Base-by-base conservation (phyloP, 257 asterid genomes). In the Schizonepeta tenuifolia region DNA sequence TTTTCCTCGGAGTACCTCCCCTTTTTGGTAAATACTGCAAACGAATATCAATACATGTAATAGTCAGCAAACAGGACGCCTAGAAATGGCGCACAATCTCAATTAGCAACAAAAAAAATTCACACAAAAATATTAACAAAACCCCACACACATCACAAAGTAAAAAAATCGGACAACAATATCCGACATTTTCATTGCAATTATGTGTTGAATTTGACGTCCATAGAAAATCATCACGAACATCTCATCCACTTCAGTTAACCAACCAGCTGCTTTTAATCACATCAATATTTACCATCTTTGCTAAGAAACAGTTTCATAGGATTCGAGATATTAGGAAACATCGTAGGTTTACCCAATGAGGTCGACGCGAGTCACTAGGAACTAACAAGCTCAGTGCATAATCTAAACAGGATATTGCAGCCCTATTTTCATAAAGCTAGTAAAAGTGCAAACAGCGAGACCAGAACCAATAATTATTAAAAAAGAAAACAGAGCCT, bases 1-100 rank as follows among this genome's bases (percentile, higher is more conserved):
- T 90, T 81, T 89, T 93, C 80, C 72, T 83, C 0, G 96, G 90
- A 0, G 89, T 85, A 24, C 98, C 93, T 26, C 78, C 86, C 44
- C 82, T 80, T 65, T 85, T 89, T 2, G 92, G 96, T 9, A 77
- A 65, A 72, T 77, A 88, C 99, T 95, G 92, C 78, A 77, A 33
- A 70, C 2, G 41, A 68, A 59, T 57, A 47, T 49, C 68, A 75
- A 21, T 50, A 46, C 7, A 10, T 4, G 14, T 31, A 36, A 68
- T 6, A 65, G 43, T 22, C 28, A 71, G 2, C 24, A 18, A 57
- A 20, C 31, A 3, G 40, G 33, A 8, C 43, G 3, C 43, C 8
- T 10, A 8, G 35, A 7, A 11, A 18, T 10, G 13, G 14, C 44
- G 20, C 65, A 38, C 41, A 26, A 14, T 10, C 13, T 15, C 53